Evolutionary conservation across 495 filamentous ascomycete species (phyloP).

Genomic region (Podospora pseudocomata): DNA sequence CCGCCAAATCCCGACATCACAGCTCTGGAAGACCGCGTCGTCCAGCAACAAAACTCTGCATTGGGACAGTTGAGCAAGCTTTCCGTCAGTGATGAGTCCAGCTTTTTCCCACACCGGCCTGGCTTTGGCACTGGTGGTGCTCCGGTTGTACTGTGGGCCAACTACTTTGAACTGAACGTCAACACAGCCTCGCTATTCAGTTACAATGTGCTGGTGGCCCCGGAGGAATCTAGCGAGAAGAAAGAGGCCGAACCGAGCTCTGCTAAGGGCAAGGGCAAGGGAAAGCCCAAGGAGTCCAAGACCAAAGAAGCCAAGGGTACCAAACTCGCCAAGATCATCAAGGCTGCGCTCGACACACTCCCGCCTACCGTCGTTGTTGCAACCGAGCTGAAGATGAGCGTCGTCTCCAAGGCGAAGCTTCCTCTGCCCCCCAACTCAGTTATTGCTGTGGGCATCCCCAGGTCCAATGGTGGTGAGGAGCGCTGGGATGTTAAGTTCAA

Average conservation of each 20-base stretch:
- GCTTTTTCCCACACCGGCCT: slow-evolving; percentile 49
- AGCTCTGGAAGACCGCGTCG: slow-evolving; percentile 34
- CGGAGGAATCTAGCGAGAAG: neutral
- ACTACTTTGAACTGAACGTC: slow-evolving; percentile 57
- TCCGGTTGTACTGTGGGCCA: slow-evolving; percentile 55
- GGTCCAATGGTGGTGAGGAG: slow-evolving; percentile 39
- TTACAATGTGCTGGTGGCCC: slow-evolving; percentile 34
- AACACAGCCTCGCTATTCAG: slow-evolving; percentile 34
- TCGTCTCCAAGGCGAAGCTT: slow-evolving; percentile 44
- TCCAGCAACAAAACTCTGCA: slow-evolving; percentile 18
- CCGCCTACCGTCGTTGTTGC: slow-evolving; percentile 41
- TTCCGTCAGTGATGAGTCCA: slow-evolving; percentile 18
- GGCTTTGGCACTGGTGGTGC: slow-evolving; percentile 55
- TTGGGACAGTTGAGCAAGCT: slow-evolving; percentile 27
- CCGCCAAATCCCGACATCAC: slow-evolving; percentile 32
- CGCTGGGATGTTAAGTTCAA: slow-evolving; percentile 44
- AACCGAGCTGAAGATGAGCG: slow-evolving; percentile 55
- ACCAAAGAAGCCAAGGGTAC: slow-evolving; percentile 42
- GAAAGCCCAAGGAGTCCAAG: slow-evolving; percentile 37
- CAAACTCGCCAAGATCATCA: slow-evolving; percentile 53
- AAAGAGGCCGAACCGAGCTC: neutral
- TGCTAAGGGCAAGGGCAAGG: slow-evolving; percentile 18
- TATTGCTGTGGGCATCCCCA: slow-evolving; percentile 42
- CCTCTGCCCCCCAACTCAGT: slow-evolving; percentile 30
- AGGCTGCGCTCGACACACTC: slow-evolving; percentile 43